A percentile compares a stretch with the other conserved stretches of the same genome.
phyloP scores from a whole-genome alignment of 805 yeast species.

The Barnettozyma botsteinii region DNA sequence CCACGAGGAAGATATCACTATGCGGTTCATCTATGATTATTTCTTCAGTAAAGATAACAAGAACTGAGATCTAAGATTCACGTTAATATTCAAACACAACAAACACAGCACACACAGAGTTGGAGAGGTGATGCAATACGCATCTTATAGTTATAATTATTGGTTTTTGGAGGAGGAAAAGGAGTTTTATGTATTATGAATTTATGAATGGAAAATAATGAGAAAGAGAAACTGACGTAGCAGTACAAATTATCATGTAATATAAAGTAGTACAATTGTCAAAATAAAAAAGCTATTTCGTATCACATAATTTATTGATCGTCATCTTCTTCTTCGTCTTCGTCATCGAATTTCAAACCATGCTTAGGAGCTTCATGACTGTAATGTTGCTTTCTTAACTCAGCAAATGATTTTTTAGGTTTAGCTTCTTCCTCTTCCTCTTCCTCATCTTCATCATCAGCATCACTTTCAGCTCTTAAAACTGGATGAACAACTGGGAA shows the following conservation, averaged over 20 bases:
- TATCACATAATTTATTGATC: background rate
- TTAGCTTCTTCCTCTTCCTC: constrained; percentile 31
- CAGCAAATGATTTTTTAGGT: constrained; percentile 36
- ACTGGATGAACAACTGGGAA: constrained; percentile 25
- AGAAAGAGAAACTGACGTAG: no score
- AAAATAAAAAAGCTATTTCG: no score
- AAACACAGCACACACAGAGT: no score
- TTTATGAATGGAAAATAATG: no score
- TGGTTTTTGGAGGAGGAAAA: no score
- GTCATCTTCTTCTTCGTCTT: constrained; percentile 5
- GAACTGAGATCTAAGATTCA: background rate
- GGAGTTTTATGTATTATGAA: no score
- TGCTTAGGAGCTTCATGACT: constrained; percentile 15
- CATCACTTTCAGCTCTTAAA: constrained; percentile 18
- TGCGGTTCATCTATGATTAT: constrained; percentile 23
- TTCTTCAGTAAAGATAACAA: constrained; percentile 15
- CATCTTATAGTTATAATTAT: no score
- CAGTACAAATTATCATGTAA: no score
- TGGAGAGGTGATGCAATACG: no score
- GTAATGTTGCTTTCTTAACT: constrained; percentile 22
- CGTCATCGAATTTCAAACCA: constrained; percentile 3
- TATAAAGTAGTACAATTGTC: no score
- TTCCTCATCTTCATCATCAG: constrained; percentile 17
- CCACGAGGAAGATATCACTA: constrained; percentile 25
- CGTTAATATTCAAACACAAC: no score